Evolutionary conservation across 805 yeast genomes (phyloP).

Genomic region (Nadsonia fulvescens): DNA sequence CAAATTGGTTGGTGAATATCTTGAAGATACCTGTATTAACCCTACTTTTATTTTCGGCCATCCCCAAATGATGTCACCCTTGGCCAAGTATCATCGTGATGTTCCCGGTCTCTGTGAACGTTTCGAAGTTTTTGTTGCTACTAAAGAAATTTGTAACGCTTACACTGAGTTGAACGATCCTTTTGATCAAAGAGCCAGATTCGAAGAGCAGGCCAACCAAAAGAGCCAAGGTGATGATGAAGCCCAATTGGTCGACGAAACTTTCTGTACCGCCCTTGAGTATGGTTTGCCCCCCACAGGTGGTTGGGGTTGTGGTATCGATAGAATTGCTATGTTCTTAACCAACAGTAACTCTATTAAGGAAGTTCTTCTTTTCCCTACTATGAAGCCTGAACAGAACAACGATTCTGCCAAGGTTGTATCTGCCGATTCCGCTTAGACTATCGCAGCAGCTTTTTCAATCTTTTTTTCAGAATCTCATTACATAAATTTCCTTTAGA

Average conservation of each 20-base stretch:
- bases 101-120: slow-evolving; percentile 93
- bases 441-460: too few species aligned
- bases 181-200: slow-evolving; percentile 91
- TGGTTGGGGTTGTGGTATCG: slow-evolving; percentile 99
- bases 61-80: slow-evolving; percentile 99
- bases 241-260: slow-evolving; percentile 92
- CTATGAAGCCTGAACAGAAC: slow-evolving; percentile 80
- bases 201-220: slow-evolving; percentile 98
- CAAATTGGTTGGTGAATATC: slow-evolving; percentile 85
- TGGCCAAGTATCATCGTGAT: slow-evolving; percentile 88
- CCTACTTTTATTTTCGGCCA: slow-evolving; percentile 98
- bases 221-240: slow-evolving; percentile 98
- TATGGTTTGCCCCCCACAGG: slow-evolving; percentile 98
- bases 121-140: slow-evolving; percentile 95
- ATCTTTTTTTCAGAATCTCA: too few species aligned
- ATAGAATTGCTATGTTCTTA: slow-evolving; percentile 93
- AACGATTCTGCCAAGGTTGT: slow-evolving; percentile 8
- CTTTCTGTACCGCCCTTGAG: slow-evolving; percentile 93
- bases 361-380: slow-evolving; percentile 96
- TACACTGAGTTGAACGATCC: slow-evolving; percentile 98
- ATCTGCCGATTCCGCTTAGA: too few species aligned
- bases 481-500: too few species aligned
- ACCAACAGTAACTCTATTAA: slow-evolving; percentile 92
- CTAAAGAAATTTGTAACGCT: slow-evolving; percentile 95
- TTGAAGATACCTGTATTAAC: slow-evolving; percentile 81